Conservation (phyloP, 768 basidiomycete species). For the Kwoniella bestiolae region DNA sequence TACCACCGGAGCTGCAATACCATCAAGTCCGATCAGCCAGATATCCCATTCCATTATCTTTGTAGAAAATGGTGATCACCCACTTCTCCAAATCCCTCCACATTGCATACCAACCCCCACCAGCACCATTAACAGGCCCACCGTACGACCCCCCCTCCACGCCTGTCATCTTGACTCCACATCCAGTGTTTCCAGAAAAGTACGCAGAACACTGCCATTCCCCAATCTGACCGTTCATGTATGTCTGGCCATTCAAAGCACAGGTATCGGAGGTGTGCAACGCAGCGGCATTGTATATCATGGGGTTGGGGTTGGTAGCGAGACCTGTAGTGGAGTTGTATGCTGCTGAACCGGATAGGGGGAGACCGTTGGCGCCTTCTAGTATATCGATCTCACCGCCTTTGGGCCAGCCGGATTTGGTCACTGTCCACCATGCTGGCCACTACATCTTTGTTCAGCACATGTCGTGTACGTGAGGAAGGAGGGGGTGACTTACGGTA, state of each 20-base stretch:
- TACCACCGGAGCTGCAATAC: slow-evolving; percentile 57
- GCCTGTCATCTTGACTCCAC: slow-evolving; percentile 61
- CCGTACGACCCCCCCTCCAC: slow-evolving; percentile 37
- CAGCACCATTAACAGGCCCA: slow-evolving; percentile 44
- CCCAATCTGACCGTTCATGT: slow-evolving; percentile 43
- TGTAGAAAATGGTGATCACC: slow-evolving; percentile 10
- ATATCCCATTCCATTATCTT: neutral
- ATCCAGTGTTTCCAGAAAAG: slow-evolving; percentile 66
- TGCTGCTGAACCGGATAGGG: slow-evolving; percentile 37
- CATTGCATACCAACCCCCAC: slow-evolving; percentile 68
- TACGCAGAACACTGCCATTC: slow-evolving; percentile 45
- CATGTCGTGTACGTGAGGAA: neutral
- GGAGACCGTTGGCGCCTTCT: slow-evolving; percentile 55
- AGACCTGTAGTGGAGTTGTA: slow-evolving; percentile 38
- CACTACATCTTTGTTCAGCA: slow-evolving; percentile 41
- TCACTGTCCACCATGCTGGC: slow-evolving; percentile 57
- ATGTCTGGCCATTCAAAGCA: slow-evolving; percentile 22
- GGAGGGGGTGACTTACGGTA: slow-evolving; percentile 38
- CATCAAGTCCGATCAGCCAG: slow-evolving; percentile 2
- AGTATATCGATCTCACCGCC: slow-evolving; percentile 57
- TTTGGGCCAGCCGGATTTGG: slow-evolving; percentile 48
- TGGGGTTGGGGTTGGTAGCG: slow-evolving; percentile 15
- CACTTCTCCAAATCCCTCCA: slow-evolving; percentile 51
- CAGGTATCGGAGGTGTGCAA: slow-evolving; percentile 47
- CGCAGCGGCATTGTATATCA: slow-evolving; percentile 32